These are phyloP conservation scores for Hamamelis virginiana DNA, from an alignment of 164 flowering plant species.

Conservation along the genomic window DNA sequence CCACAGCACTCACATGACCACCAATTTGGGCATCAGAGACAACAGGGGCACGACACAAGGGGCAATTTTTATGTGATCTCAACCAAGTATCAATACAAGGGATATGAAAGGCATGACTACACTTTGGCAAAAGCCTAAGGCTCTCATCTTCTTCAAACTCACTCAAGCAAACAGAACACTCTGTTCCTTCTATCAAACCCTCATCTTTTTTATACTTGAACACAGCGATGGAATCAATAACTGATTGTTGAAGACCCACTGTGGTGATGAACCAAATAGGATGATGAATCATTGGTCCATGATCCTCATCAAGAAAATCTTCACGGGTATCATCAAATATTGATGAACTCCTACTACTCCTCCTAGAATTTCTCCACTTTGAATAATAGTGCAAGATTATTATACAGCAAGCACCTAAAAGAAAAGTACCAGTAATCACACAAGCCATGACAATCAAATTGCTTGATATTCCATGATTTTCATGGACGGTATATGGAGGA, in stretches of 20 bases:
- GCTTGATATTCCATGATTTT: neutral
- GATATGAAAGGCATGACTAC: slow-evolving; percentile 43
- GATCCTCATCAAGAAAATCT: slow-evolving; percentile 32
- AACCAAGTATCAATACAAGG: slow-evolving; percentile 47
- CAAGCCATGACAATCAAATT: slow-evolving; percentile 7
- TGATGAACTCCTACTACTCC: slow-evolving; percentile 5
- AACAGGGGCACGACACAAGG: slow-evolving; percentile 40
- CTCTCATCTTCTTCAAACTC: slow-evolving; percentile 37
- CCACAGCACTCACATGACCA: neutral
- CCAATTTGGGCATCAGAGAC: neutral
- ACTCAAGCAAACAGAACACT: slow-evolving; percentile 38
- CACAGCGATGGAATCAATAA: slow-evolving; percentile 32
- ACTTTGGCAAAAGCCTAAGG: slow-evolving; percentile 41
- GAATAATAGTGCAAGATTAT: neutral
- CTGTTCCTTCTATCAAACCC: slow-evolving; percentile 32
- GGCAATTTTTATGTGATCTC: slow-evolving; percentile 39
- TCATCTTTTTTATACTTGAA: slow-evolving; percentile 24
- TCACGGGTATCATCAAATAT: slow-evolving; percentile 9
- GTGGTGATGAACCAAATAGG: slow-evolving; percentile 45
- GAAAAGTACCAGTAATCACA: slow-evolving; percentile 7
- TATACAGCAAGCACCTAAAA: neutral
- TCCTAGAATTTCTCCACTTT: slow-evolving; percentile 14
- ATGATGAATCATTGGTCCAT: slow-evolving; percentile 28
- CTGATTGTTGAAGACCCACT: slow-evolving; percentile 30
- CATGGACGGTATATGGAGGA: too few species aligned